A percentile compares a stretch with the other conserved stretches of the same genome.
phyloP scores from a whole-genome alignment of 345 rosid species.

The Carallia pectinifolia region DNA sequence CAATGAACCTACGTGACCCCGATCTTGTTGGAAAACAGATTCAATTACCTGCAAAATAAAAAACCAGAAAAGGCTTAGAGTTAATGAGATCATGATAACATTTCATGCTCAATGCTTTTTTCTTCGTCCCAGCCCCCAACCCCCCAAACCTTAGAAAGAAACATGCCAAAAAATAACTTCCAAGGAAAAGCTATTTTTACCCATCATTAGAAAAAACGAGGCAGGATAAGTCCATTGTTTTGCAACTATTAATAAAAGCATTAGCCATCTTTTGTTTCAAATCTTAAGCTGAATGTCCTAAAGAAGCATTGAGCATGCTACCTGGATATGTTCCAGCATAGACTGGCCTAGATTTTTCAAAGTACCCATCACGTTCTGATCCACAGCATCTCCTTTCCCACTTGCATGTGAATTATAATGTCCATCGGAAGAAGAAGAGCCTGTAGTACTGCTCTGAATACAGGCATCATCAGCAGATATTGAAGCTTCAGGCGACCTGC shows the following conservation, averaged over 20 bases:
- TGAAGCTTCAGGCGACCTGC: constrained; percentile 27
- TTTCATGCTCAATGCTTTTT: background rate
- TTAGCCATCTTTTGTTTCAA: too few relatives aligned
- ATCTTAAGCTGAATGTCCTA: background rate
- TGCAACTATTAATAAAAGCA: too few relatives aligned
- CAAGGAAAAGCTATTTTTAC: too few relatives aligned
- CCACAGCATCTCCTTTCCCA: constrained; percentile 52
- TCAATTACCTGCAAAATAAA: constrained; percentile 65
- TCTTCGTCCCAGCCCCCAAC: background rate
- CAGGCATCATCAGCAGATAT: constrained; percentile 31
- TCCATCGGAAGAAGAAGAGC: constrained; percentile 34
- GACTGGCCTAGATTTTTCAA: constrained; percentile 78
- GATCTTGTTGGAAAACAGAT: constrained; percentile 86
- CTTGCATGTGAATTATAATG: constrained; percentile 33
- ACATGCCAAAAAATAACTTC: too few relatives aligned
- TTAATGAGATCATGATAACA: background rate
- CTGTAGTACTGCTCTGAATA: constrained; percentile 27
- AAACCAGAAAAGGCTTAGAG: background rate
- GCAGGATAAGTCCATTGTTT: too few relatives aligned
- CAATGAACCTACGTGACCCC: constrained; percentile 52
- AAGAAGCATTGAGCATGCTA: constrained; percentile 15
- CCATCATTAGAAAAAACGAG: too few relatives aligned
- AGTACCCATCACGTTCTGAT: constrained; percentile 69
- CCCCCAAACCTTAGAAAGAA: too few relatives aligned
- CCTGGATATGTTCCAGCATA: constrained; percentile 98